Evolutionary conservation across 306 rosid genomes (phyloP).

Genomic region (Citrullus colocynthis): DNA sequence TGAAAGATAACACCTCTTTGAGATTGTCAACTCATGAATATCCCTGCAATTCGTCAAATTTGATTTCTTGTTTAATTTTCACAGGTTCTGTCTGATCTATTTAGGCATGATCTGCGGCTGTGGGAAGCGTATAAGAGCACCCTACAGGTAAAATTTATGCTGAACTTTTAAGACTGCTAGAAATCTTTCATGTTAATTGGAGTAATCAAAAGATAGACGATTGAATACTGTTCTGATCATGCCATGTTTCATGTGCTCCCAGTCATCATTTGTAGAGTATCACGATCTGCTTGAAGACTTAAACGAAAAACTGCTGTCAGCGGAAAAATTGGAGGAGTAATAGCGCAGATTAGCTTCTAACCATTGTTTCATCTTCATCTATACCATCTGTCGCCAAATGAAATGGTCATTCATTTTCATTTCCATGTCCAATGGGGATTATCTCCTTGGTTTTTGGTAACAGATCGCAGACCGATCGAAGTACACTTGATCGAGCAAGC

Average conservation of each 20-base stretch:
- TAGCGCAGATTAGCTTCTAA: conserved; percentile 12
- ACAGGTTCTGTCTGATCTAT: conserved; percentile 87
- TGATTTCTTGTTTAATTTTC: conserved; percentile 13
- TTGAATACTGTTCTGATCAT: neutral
- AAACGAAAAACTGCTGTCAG: conserved; percentile 53
- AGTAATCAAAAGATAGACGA: neutral
- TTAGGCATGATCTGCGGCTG: conserved; percentile 58
- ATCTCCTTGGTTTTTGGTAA: neutral
- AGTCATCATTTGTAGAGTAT: conserved; percentile 48
- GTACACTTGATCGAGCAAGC: neutral
- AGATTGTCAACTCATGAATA: neutral
- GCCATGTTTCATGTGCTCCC: conserved; percentile 33
- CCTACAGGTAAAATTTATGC: conserved; percentile 46
- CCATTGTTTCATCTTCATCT: conserved; percentile 8
- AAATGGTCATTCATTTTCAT: neutral
- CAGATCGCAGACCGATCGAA: neutral
- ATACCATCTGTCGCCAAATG: conserved; percentile 15
- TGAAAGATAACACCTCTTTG: neutral
- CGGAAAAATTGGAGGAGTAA: conserved; percentile 26
- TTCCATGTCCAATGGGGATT: neutral
- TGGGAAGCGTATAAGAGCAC: conserved; percentile 80
- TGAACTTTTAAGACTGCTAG: neutral
- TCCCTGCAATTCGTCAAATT: neutral
- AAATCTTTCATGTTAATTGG: neutral
- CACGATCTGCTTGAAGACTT: conserved; percentile 71